Evolutionary conservation across 306 rosid species (phyloP), one percentile per base, ranked within the genome.

Genomic region (Canavalia gladiata): DNA sequence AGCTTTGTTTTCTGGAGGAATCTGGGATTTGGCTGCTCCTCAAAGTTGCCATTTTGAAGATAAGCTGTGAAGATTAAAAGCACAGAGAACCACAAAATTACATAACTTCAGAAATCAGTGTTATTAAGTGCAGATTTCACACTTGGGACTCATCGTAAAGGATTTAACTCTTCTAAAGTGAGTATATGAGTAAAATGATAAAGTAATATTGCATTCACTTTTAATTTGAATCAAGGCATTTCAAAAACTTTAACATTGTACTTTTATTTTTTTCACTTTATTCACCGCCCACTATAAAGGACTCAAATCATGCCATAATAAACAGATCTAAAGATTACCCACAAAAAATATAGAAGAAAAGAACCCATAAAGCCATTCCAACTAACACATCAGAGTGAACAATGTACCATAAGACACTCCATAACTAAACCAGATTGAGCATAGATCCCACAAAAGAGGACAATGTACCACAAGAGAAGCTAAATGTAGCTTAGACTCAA

Each of bases 41-140:
- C 99, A 71, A 95, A 95, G 89, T 95, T 95, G 3, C 99, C 99
- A 85, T 95, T 93, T 69, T 75, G 60, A 7, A 95, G 89, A 64
- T 88, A 92, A 63, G 90, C 97, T 95, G 90, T 72, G 9, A 47
- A 39, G 10, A 54, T 55, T 8, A 72, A 49, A 52, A 4, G 30
- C 35, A 75, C 82, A 82, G 13, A 50, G 18, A 8, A 64, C n/a
- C 5, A 59, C 41, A 25, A 43, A 54, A 41, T 3, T 45, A 29
- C 6, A 46, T 7, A 13, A 10, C 3, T 49, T 45, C 6, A 60
- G 65, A n/a, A 18, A 11, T 58, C 39, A 35, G 65, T 52, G 9
- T 29, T 45, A 9, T 30, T 35, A 5, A 35, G 18, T 81, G 12
- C 25, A 51, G n/a, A 78, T 70, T 18, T 18, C 25, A 18, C 25